Conservation (phyloP, 192 early-diverging fungal species). For the Rhizophagus clarus region DNA sequence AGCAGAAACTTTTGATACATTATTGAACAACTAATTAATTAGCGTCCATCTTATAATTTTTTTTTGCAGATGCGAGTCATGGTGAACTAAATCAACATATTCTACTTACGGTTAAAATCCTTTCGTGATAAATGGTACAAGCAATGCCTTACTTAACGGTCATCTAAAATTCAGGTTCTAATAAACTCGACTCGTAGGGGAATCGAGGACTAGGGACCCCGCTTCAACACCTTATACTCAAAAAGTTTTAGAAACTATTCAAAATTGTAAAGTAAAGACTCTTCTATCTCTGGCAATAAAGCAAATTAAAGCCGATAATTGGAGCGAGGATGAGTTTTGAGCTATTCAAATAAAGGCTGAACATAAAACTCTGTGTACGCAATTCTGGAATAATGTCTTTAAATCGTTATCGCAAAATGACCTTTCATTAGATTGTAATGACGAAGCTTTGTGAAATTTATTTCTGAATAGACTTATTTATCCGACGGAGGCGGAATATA, state of each 20-base stretch:
- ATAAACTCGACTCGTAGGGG: neutral
- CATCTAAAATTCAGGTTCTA: neutral
- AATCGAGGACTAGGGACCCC: neutral
- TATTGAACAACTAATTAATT: too few species aligned
- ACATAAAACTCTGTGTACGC: neutral
- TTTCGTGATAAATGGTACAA: too few species aligned
- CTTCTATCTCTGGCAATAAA: neutral
- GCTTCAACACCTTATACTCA: neutral
- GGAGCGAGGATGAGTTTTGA: neutral
- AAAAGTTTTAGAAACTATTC: neutral
- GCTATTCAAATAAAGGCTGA: neutral
- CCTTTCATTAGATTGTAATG: neutral
- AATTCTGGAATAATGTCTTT: neutral
- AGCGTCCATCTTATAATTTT: too few species aligned
- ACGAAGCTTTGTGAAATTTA: neutral
- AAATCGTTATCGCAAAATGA: neutral
- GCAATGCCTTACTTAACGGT: neutral
- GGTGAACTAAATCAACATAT: too few species aligned
- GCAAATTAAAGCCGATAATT: neutral
- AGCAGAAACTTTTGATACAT: too few species aligned
- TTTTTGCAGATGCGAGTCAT: too few species aligned
- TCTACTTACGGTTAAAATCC: too few species aligned
- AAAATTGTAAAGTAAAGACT: neutral
- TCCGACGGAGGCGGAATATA: neutral
- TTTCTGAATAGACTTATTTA: neutral